Percentiles rank a stretch among this genome's conserved stretches.
Evolutionary conservation across 2,329 filamentous ascomycete species (phyloP).

Genomic region (Lecanicillium sp.): DNA sequence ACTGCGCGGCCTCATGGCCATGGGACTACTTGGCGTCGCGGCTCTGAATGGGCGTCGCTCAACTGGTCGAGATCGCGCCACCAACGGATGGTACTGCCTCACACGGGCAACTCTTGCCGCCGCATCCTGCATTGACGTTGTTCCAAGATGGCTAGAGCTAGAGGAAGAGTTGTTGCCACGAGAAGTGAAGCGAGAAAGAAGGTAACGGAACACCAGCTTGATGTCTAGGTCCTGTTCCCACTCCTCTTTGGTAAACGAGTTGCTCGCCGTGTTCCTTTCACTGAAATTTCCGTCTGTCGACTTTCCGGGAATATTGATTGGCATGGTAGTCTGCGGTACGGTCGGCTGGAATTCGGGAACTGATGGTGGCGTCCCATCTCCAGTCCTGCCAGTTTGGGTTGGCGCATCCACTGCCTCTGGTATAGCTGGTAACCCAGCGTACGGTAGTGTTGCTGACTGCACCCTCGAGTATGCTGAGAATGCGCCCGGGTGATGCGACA

Average conservation of each 20-base stretch:
- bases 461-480: constrained; percentile 73
- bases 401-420: constrained; percentile 38
- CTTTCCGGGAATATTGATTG: constrained; percentile 26
- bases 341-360: constrained; percentile 40
- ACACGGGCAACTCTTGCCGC: constrained; percentile 76
- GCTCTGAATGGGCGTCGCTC: constrained; percentile 51
- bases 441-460: constrained; percentile 58
- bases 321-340: constrained; percentile 26
- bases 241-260: constrained; percentile 60
- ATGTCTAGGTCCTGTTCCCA: constrained; percentile 93
- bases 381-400: constrained; percentile 12
- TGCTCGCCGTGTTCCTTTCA: constrained; percentile 18
- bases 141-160: constrained; percentile 38
- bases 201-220: constrained; percentile 82
- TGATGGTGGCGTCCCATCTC: constrained; percentile 11
- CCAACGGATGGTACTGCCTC: constrained; percentile 79
- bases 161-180: constrained; percentile 32
- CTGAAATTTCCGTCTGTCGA: constrained; percentile 10
- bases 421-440: constrained; percentile 66
- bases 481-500: constrained; percentile 80
- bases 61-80: constrained; percentile 45
- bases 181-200: constrained; percentile 65
- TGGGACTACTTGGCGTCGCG: constrained; percentile 39
- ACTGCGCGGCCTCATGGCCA: constrained; percentile 40
- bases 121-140: constrained; percentile 50